Conservation (phyloP, 495 filamentous ascomycete species). For the Penicillium daleae region DNA sequence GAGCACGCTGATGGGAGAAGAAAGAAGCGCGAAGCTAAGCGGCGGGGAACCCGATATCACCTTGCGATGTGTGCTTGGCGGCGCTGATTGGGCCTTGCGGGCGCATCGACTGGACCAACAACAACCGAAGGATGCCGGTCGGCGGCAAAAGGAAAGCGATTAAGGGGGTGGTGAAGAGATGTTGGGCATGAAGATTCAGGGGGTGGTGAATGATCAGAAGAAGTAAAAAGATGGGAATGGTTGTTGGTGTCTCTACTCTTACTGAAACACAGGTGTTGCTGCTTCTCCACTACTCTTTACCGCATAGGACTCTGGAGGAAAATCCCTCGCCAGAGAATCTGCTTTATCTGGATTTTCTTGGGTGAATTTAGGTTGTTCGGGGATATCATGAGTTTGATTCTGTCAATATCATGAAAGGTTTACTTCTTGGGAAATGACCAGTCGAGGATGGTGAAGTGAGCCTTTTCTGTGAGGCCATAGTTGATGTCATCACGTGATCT, state of each 20-base stretch:
- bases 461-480: background rate
- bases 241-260: conserved; percentile 13
- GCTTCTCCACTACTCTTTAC: conserved; percentile 28
- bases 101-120: conserved; percentile 35
- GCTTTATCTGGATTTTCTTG: background rate
- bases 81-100: conserved; percentile 38
- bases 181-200: background rate
- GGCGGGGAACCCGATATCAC: conserved; percentile 42
- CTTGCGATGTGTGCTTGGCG: conserved; percentile 34
- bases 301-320: conserved; percentile 16
- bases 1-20: conserved; percentile 24
- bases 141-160: conserved; percentile 27
- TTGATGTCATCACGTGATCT: conserved; percentile 3
- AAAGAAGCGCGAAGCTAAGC: conserved; percentile 30
- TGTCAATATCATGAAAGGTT: too few relatives aligned
- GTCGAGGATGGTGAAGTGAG: background rate
- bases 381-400: too few relatives aligned
- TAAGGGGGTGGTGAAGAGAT: background rate
- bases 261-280: conserved; percentile 33
- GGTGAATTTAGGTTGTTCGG: background rate
- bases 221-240: conserved; percentile 2
- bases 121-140: conserved; percentile 18
- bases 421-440: background rate
- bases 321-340: background rate
- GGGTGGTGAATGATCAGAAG: background rate